These are phyloP conservation scores for Aureobasidium mangrovei DNA, from an alignment of 2,329 filamentous ascomycete genomes.

Conservation along the genomic window DNA sequence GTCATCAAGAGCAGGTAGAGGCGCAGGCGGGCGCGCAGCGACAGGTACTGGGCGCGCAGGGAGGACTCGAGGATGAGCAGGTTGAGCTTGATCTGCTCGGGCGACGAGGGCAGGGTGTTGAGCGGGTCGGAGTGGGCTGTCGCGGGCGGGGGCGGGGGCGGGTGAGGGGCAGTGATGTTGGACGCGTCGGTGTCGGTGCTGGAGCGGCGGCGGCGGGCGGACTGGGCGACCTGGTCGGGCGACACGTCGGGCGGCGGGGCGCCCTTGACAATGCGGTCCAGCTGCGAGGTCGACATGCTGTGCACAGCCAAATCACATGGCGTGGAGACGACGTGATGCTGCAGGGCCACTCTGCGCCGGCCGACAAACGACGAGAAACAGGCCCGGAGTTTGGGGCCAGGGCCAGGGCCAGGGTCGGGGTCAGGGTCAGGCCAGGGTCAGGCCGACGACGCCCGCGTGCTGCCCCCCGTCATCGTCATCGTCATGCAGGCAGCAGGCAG, in stretches of 20 bases:
- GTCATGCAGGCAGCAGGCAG: too few species aligned
- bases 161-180: slow-evolving; percentile 26
- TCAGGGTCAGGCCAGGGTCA: too few species aligned
- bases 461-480: too few species aligned
- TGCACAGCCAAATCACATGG: background rate
- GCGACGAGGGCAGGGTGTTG: slow-evolving; percentile 75
- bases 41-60: slow-evolving; percentile 84
- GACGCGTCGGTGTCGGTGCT: slow-evolving; percentile 38
- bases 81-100: slow-evolving; percentile 96
- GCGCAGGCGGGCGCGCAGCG: slow-evolving; percentile 74
- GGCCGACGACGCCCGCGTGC: too few species aligned
- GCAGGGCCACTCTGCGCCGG: too few species aligned
- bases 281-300: slow-evolving; percentile 27
- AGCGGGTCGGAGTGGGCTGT: slow-evolving; percentile 56
- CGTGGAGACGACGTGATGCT: too few species aligned
- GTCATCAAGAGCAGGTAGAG: slow-evolving; percentile 90
- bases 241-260: slow-evolving; percentile 58
- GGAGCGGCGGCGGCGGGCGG: slow-evolving; percentile 27
- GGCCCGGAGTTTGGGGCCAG: too few species aligned
- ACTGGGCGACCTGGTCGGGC: slow-evolving; percentile 31
- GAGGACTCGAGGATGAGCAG: slow-evolving; percentile 94
- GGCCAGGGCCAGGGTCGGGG: too few species aligned
- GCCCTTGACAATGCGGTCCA: slow-evolving; percentile 91
- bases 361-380: too few species aligned
- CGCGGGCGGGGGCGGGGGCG: slow-evolving; percentile 28